phyloP scores from a whole-genome alignment of 805 yeast species.

The Candida dendrica region DNA sequence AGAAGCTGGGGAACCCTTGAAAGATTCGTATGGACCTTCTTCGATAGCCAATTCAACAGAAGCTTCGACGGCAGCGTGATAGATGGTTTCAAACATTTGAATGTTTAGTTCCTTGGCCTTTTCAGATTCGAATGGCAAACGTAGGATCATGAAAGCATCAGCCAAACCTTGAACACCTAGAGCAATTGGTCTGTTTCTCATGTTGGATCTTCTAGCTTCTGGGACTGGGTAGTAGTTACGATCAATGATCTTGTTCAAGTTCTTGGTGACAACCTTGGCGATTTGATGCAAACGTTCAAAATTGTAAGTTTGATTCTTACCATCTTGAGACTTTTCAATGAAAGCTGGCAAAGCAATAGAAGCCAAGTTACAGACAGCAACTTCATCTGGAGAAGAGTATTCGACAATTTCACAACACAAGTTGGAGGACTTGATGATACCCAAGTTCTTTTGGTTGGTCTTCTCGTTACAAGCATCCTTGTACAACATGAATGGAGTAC shows the following conservation, averaged over 20 bases:
- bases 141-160: slow-evolving; percentile 72
- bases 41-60: slow-evolving; percentile 72
- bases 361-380: slow-evolving; percentile 93
- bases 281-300: slow-evolving; percentile 70
- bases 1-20: slow-evolving; percentile 85
- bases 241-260: slow-evolving; percentile 80
- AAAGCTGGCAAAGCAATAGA: slow-evolving; percentile 84
- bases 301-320: slow-evolving; percentile 47
- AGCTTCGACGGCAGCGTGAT: slow-evolving; percentile 87
- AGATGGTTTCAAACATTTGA: slow-evolving; percentile 90
- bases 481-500: slow-evolving; percentile 90
- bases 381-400: slow-evolving; percentile 85
- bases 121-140: slow-evolving; percentile 79
- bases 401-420: slow-evolving; percentile 93
- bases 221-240: slow-evolving; percentile 78
- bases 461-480: slow-evolving; percentile 87
- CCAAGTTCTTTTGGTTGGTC: slow-evolving; percentile 87
- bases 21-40: slow-evolving; percentile 66
- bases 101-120: slow-evolving; percentile 71
- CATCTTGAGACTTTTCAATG: slow-evolving; percentile 41
- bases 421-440: slow-evolving; percentile 88
- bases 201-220: slow-evolving; percentile 68
- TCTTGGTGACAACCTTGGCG: slow-evolving; percentile 69
- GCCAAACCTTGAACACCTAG: slow-evolving; percentile 97
- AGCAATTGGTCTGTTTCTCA: slow-evolving; percentile 89